phyloP scores from a whole-genome alignment of 2,329 filamentous ascomycete genomes.

The Geosmithia morbida region DNA sequence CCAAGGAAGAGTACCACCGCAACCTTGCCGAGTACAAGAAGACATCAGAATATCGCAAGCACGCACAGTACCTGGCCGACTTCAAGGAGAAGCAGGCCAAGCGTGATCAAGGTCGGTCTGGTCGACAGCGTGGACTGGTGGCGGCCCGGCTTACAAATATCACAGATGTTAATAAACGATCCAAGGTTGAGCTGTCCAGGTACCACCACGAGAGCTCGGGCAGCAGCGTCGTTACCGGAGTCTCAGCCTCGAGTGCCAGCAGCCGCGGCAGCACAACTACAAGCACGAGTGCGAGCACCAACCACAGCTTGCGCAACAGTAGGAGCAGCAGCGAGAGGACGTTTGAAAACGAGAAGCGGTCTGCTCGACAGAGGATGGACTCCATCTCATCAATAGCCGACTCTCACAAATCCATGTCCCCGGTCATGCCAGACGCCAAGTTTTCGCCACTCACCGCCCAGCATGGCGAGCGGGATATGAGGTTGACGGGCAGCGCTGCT shows the following conservation, averaged over 20 bases:
- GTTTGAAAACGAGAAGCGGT: slow-evolving; percentile 31
- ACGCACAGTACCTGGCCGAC: slow-evolving; percentile 58
- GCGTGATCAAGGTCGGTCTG: slow-evolving; percentile 35
- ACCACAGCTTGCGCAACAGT: slow-evolving; percentile 20
- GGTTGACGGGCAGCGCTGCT: neutral
- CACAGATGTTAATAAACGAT: slow-evolving; percentile 22
- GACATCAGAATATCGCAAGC: slow-evolving; percentile 52
- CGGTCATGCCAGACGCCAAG: slow-evolving; percentile 21
- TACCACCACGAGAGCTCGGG: slow-evolving; percentile 22
- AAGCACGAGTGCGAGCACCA: slow-evolving; percentile 26
- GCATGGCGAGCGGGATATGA: neutral
- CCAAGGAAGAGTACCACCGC: slow-evolving; percentile 66
- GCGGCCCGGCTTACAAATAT: neutral
- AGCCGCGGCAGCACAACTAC: slow-evolving; percentile 23
- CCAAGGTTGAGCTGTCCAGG: slow-evolving; percentile 26
- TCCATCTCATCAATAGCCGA: slow-evolving; percentile 32
- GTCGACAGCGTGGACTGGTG: neutral
- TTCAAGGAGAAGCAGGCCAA: slow-evolving; percentile 61
- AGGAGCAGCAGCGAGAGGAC: slow-evolving; percentile 30
- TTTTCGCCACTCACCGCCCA: slow-evolving; percentile 23
- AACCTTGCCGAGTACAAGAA: slow-evolving; percentile 66
- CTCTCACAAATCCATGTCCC: slow-evolving; percentile 14
- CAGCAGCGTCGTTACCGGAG: slow-evolving; percentile 23
- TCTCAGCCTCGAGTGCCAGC: slow-evolving; percentile 18
- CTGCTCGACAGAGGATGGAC: slow-evolving; percentile 27